Base-by-base conservation (phyloP, 2,329 filamentous ascomycete genomes). In the Nannizziopsis barbatae region DNA sequence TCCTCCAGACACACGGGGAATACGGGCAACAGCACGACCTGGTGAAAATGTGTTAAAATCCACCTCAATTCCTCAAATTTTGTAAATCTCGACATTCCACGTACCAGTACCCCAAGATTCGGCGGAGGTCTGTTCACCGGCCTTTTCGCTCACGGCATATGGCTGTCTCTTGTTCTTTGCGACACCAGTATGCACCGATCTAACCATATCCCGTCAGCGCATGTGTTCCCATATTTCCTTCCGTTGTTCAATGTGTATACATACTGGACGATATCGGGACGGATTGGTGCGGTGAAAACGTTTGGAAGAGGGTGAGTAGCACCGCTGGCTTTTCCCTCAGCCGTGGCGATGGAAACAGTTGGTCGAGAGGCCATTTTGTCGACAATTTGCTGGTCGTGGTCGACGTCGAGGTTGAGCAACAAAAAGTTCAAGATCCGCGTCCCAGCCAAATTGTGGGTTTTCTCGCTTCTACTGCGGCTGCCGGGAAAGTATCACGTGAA, bases 151-250 rank as follows among this genome's bases (percentile, higher is more conserved):
- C 80, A 98, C 92, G 68, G 92, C 82, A 75, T 98, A 98, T 64
- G 92, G 89, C 77, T 98, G 92, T 73, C 92, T 85, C 84, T 94
- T 95, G 84, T 98, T 98, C 87, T 98, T 98, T 72, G 90, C 90
- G 80, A 98, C 93, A 68, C 92, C 92, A 67, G 87, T 94, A 84
- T 98, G 92, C 67, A 96, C 81, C 60, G 73, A 73, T 71, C 76
- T 79, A 63, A 12, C 42, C 45, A 51, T 15, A 43, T 54, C 51
- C 52, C 55, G 60, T 71, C 59, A 71, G 65, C 51, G 35, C 32
- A 47, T 22, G 27, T 17, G 12, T 47, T 11, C 30, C 44, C 50
- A 37, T 27, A 7, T 4, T 27, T 40, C 35, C 42, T n/a, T 17
- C 36, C 45, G 44, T 50, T 41, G 32, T 22, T n/a, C 33, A 9